phyloP scores from a whole-genome alignment of 2,329 filamentous ascomycete species.

The Cordyceps fumosorosea region DNA sequence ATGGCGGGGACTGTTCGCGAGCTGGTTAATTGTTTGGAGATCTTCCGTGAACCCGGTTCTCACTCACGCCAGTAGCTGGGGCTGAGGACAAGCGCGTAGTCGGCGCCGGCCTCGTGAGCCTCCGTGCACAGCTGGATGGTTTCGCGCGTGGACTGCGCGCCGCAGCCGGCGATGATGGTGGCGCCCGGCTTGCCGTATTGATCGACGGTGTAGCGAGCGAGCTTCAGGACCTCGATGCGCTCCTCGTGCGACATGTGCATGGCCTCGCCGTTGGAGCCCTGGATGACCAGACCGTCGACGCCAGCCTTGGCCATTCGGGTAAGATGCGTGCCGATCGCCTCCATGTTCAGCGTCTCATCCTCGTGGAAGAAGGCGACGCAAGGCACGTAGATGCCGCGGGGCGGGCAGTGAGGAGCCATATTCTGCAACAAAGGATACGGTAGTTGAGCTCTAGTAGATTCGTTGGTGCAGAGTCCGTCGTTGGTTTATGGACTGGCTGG shows the following conservation, averaged over 20 bases:
- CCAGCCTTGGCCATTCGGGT: constrained; percentile 54
- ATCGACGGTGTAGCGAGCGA: constrained; percentile 59
- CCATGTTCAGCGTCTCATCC: constrained; percentile 27
- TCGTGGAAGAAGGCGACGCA: constrained; percentile 31
- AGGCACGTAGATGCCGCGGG: constrained; percentile 31
- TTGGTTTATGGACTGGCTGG: background rate
- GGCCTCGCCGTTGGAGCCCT: constrained; percentile 79
- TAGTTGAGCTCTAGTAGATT: too few relatives aligned
- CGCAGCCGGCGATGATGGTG: constrained; percentile 71
- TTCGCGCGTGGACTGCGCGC: constrained; percentile 68
- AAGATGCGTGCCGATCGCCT: constrained; percentile 27
- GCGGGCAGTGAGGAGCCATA: constrained; percentile 10
- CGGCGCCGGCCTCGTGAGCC: constrained; percentile 62
- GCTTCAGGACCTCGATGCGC: constrained; percentile 57
- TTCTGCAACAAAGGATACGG: background rate
- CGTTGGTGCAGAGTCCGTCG: background rate
- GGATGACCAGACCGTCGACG: constrained; percentile 68
- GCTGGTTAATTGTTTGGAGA: background rate
- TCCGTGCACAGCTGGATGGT: constrained; percentile 65
- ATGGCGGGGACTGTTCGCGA: constrained; percentile 8
- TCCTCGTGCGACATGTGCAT: constrained; percentile 70
- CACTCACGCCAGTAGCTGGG: constrained; percentile 56
- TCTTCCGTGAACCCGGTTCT: background rate
- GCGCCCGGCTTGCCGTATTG: constrained; percentile 49
- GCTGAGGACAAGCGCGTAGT: constrained; percentile 70